Base-by-base conservation (phyloP, 2,329 filamentous ascomycete genomes). In the Beauveria rudraprayagi region DNA sequence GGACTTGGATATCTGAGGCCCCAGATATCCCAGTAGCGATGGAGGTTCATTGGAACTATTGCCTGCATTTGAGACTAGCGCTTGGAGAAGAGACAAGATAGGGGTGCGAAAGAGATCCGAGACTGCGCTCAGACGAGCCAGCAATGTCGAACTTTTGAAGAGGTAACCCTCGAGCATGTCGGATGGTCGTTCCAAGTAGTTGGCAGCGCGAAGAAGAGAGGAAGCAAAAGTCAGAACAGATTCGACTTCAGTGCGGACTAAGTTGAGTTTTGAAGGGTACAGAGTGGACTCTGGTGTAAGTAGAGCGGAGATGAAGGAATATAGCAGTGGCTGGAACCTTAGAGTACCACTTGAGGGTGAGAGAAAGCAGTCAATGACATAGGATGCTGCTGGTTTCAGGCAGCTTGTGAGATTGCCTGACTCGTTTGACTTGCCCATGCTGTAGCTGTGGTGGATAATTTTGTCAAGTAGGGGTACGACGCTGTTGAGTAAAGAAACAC, bases 11-110 rank as follows among this genome's bases (percentile, higher is more conserved):
- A 91, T 87, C 60, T 91, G 86, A 10, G 91, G 83, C 1, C 92
- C 92, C 7, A 99, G 79, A 70, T 96, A 91, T 37, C 92, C 92
- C 24, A 99, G 83, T n/a, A 99, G 80, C 7, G 93, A 97, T n/a
- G 91, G 90, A 1, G 92, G 91, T 66, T 97, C 92, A n/a, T 80
- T 81, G 34, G 82, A 76, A 17, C 80, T 77, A 63, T 84, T 84
- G 26, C 87, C 84, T 26, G 89, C 87, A 65, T 83, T 87, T 48
- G 86, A 80, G 30, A 96, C 85, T 19, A 96, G 75, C 11, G 86
- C 83, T 63, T 92, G 86, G 8, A 96, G 77, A 2, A 97, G 76
- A 28, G 81, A 79, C 37, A 92, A 80, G 1, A 89, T 83, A 2
- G 87, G 81, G 16, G 80, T 77, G 66, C 83, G 85, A 72, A 90